Evolutionary conservation across 2,329 filamentous ascomycete genomes (phyloP).

Genomic region (Botryotinia calthae): DNA sequence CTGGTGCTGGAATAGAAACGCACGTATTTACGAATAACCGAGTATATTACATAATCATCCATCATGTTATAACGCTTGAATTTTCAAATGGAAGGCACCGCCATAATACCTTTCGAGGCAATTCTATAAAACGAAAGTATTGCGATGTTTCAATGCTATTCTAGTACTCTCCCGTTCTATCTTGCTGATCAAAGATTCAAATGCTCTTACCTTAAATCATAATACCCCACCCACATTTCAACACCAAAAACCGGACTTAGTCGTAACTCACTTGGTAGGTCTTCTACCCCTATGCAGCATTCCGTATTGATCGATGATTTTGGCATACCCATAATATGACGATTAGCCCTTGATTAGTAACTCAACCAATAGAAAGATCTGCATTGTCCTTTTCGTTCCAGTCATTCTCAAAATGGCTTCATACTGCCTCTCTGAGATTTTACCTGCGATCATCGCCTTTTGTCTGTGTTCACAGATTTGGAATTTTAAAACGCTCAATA

Average conservation of each 20-base stretch:
- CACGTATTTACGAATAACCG: not conserved
- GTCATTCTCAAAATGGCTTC: not conserved
- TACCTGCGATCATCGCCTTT: not conserved
- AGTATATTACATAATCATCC: not conserved
- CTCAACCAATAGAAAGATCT: not conserved
- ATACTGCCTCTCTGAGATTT: not conserved
- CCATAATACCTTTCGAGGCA: not conserved
- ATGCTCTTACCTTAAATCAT: not conserved
- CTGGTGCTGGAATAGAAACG: not conserved
- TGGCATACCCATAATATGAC: not conserved
- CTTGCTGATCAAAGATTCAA: not conserved
- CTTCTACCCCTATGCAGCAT: not conserved
- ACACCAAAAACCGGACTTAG: not conserved
- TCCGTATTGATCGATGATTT: not conserved
- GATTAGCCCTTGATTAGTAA: not conserved
- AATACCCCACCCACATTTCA: not conserved
- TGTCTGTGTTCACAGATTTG: not conserved
- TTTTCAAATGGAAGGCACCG: not conserved
- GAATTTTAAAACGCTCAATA: not conserved
- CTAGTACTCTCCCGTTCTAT: too few species aligned
- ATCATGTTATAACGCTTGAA: not conserved
- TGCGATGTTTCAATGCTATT: too few species aligned
- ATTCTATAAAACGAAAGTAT: not conserved
- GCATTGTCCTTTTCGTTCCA: not conserved
- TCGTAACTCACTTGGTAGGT: not conserved